Evolutionary conservation across 2,329 filamentous ascomycete genomes (phyloP).

Genomic region (Setomelanomma holmii): DNA sequence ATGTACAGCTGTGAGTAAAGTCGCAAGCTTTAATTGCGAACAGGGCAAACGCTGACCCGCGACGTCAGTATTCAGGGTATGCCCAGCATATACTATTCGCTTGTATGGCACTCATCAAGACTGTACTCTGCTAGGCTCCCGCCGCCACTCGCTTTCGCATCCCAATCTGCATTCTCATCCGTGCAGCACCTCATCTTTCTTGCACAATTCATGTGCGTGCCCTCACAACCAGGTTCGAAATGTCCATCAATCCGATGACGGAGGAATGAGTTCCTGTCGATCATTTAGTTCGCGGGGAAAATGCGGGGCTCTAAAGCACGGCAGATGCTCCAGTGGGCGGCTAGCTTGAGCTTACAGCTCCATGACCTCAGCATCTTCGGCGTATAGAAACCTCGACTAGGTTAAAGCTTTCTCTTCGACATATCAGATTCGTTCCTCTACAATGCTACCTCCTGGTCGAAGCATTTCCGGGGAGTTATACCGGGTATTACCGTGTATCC

Average conservation of each 20-base stretch:
- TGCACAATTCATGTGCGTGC: background rate
- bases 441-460: too few relatives aligned
- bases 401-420: background rate
- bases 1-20: background rate
- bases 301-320: background rate
- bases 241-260: background rate
- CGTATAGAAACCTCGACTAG: background rate
- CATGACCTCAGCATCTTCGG: background rate
- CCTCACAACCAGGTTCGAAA: background rate
- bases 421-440: too few relatives aligned
- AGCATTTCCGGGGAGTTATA: too few relatives aligned
- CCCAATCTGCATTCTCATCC: background rate
- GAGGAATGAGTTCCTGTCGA: constrained; percentile 4
- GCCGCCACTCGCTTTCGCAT: background rate
- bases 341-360: background rate
- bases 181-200: background rate
- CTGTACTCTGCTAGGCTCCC: constrained; percentile 6
- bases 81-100: constrained; percentile 7
- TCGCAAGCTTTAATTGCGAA: background rate
- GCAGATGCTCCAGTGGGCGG: background rate
- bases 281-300: constrained; percentile 12
- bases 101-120: constrained; percentile 8
- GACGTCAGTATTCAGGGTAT: background rate
- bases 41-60: background rate
- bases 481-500: background rate